Percentiles rank a stretch among this genome's conserved stretches.
These are phyloP conservation scores for Fusarium algeriense DNA, from an alignment of 2,329 filamentous ascomycete genomes.

Conservation along the genomic window DNA sequence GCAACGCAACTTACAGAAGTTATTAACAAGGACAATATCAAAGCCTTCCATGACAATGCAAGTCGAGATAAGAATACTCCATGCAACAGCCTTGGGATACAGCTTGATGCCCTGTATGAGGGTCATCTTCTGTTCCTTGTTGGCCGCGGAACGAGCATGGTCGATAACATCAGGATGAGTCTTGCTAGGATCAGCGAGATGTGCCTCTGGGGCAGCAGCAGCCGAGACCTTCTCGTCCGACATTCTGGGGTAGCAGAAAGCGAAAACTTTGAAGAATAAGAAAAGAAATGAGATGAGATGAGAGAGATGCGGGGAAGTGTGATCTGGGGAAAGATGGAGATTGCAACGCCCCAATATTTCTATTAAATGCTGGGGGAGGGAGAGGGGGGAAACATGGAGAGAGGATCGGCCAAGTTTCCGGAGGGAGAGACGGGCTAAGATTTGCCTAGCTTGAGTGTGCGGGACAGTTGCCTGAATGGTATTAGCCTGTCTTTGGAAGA, in stretches of 20 bases:
- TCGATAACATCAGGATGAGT: constrained; percentile 37
- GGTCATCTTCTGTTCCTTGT: constrained; percentile 42
- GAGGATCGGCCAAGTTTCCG: constrained; percentile 2
- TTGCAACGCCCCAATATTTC: constrained; percentile 10
- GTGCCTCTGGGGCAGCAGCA: constrained; percentile 13
- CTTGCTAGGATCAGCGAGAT: constrained; percentile 28
- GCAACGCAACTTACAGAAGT: constrained; percentile 28
- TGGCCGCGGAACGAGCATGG: constrained; percentile 35
- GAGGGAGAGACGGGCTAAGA: background rate
- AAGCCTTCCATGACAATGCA: constrained; percentile 44
- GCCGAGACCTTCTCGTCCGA: constrained; percentile 31
- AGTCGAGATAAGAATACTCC: constrained; percentile 41
- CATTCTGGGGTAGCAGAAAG: background rate
- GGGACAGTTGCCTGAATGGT: constrained; percentile 2
- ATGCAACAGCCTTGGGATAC: constrained; percentile 40
- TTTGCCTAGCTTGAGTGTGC: background rate
- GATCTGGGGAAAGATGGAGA: constrained; percentile 16
- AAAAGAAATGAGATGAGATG: background rate
- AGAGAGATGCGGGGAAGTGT: constrained; percentile 23
- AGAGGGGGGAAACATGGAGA: background rate
- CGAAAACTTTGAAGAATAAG: background rate
- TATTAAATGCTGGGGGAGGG: background rate
- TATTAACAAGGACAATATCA: constrained; percentile 38
- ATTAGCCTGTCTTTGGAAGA: constrained; percentile 6
- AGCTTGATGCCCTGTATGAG: constrained; percentile 41